Evolutionary conservation across 2,329 filamentous ascomycete species (phyloP), one percentile per base, ranked within the genome.

Genomic region (Cladosporium sp.): DNA sequence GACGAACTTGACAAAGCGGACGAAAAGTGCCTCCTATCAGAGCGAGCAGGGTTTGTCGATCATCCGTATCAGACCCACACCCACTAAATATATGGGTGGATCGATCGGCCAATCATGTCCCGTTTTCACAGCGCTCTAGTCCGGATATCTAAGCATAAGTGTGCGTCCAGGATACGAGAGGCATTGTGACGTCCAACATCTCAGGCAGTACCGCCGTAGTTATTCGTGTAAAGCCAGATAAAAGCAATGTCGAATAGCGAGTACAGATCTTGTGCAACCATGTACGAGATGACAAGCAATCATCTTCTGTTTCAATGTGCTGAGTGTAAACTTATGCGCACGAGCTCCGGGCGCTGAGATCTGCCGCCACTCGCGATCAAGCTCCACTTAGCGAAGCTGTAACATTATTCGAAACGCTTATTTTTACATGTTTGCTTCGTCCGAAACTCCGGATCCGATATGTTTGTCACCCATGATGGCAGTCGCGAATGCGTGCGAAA

Each of bases 371-470:
- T 21, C n/a, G 41, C n/a, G 52, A 55, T 11, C 52, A 55, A 3
- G 28, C 52, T 30, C 30, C 55, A 26, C 55, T 38, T 15, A 18
- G 55, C 55, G n/a, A 28, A n/a, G 30, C 32, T 38, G n/a, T 58
- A 41, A 58, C 32, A 41, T 41, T 14, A n/a, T 36, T 58, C 34
- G 57, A 59, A 59, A 59, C 57, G 38, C 57, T 59, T 38, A 15
- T n/a, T 28, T 58, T 41, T n/a, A 41, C 7, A 26, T 38, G 32
- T 26, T 12, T 58, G 55, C 34, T 58, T 58, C 55, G 57, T 59
- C 57, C 57, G 57, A 59, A 59, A 59, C 30, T 59, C 57, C 38
- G 57, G 7, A 47, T 47, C 41, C 41, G 41, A 47, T n/a, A 57
- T 36, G 26, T n/a, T 36, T 24, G 28, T 34, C 15, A 15, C 26